Base-by-base conservation (phyloP, 2,329 filamentous ascomycete genomes). In the Curvularia spicifera region DNA sequence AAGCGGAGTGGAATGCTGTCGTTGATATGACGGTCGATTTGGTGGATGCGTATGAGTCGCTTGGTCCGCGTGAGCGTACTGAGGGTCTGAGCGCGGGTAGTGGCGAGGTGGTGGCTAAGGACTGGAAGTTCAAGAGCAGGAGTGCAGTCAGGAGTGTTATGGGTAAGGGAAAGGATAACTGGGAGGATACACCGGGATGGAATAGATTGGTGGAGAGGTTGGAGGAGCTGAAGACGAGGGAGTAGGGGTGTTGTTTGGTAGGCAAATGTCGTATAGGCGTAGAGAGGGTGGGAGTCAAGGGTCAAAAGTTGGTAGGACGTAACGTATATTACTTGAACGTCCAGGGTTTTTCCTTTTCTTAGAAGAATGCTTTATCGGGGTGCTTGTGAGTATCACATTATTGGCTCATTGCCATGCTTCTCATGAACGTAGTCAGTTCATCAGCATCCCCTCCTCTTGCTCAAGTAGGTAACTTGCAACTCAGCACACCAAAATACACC, bases 41-140 rank as follows among this genome's bases (percentile, higher is more conserved):
- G 42, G 91, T 95, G 0, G 88, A 91, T 63, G 86, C 90, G 51
- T 91, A 97, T 77, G 91, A 95, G 78, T 92, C 89, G 74, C 87
- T 93, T 67, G 80, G 77, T 1, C 67, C 77, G 60, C 75, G 75
- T 67, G 72, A 79, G 65, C 72, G 76, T 67, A 86, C 83, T 6
- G 85, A 86, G 59, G 84, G 84, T 1, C 68, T 84, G 56, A 78
- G 70, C 0, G 80, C 75, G 1, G 78, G 78, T 0, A 80, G 78
- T 26, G 81, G 82, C 0, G 86, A 88, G 61, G 71, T 86, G 29
- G 87, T 97, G 2, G 91, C 91, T 2, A 85, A 84, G 57, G 89
- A 88, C 70, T 99, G 95, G 95, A 90, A 86, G 76, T 91, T 91
- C 63, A 98, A 97, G 84, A 91, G 91, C 0, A 84, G 91, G 68